phyloP scores from a whole-genome alignment of 2,329 filamentous ascomycete genomes.

The Periconia digitata region DNA sequence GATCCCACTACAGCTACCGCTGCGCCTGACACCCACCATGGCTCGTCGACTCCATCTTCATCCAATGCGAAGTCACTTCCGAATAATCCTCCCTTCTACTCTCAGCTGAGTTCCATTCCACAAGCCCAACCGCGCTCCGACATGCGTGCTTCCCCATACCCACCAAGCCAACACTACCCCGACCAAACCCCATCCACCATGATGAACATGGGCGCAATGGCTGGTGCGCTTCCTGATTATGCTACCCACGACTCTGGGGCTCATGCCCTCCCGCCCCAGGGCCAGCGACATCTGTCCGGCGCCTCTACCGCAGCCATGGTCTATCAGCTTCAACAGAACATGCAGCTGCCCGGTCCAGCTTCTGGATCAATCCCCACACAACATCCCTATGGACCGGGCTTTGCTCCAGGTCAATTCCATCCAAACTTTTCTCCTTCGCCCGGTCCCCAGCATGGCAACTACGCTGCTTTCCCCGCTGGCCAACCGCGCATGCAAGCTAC shows the following conservation, averaged over 20 bases:
- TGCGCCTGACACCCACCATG: constrained; percentile 29
- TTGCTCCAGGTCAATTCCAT: constrained; percentile 28
- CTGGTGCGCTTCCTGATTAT: constrained; percentile 41
- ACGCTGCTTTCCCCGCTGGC: constrained; percentile 23
- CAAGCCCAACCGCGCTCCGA: constrained; percentile 32
- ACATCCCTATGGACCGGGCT: constrained; percentile 28
- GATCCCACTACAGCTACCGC: constrained; percentile 31
- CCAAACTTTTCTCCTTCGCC: constrained; percentile 30
- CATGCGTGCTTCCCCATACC: constrained; percentile 28
- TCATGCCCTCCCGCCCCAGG: constrained; percentile 22
- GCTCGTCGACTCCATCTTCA: constrained; percentile 11
- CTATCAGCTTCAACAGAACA: constrained; percentile 43
- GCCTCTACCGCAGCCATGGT: constrained; percentile 44
- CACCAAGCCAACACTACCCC: constrained; percentile 22
- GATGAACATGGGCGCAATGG: constrained; percentile 43
- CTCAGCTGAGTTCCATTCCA: constrained; percentile 38
- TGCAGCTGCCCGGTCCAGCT: constrained; percentile 35
- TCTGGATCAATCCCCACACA: constrained; percentile 25
- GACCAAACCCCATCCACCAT: constrained; percentile 30
- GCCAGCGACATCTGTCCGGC: constrained; percentile 38
- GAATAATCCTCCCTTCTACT: constrained; percentile 38
- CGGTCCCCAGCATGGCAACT: constrained; percentile 24
- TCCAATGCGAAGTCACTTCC: constrained; percentile 23
- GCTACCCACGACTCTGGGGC: constrained; percentile 21
- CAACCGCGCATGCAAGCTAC: constrained; percentile 27